phyloP scores from a whole-genome alignment of 2,329 filamentous ascomycete genomes.

The Alternaria metachromatica region DNA sequence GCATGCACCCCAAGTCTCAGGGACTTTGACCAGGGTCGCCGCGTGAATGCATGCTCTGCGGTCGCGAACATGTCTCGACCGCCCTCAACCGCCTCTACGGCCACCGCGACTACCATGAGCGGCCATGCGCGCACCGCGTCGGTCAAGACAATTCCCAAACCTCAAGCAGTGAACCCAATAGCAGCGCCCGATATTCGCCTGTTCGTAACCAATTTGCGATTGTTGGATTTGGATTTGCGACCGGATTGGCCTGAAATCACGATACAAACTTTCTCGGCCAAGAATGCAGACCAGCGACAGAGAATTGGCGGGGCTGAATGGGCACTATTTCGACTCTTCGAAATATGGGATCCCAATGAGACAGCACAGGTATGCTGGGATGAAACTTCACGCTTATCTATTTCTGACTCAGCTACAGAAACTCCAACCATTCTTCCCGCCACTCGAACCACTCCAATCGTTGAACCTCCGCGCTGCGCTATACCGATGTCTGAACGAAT shows the following conservation, averaged over 20 bases:
- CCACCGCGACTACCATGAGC: slow-evolving; percentile 23
- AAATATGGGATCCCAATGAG: slow-evolving; percentile 79
- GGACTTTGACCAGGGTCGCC: not conserved
- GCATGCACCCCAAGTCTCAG: not conserved
- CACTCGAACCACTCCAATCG: slow-evolving; percentile 87
- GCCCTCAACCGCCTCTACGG: slow-evolving; percentile 30
- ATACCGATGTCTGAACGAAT: slow-evolving; percentile 78
- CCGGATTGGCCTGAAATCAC: slow-evolving; percentile 83
- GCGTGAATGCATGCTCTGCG: slow-evolving; percentile 1
- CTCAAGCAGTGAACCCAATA: slow-evolving; percentile 26
- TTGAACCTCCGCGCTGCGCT: slow-evolving; percentile 86
- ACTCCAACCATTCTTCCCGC: slow-evolving; percentile 88
- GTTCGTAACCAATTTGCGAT: slow-evolving; percentile 82
- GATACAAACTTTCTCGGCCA: slow-evolving; percentile 70
- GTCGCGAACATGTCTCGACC: slow-evolving; percentile 36
- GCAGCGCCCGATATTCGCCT: slow-evolving; percentile 52
- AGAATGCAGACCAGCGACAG: slow-evolving; percentile 79
- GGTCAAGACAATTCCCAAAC: slow-evolving; percentile 41
- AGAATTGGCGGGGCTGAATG: slow-evolving; percentile 86
- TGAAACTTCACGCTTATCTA: not conserved
- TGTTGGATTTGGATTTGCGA: slow-evolving; percentile 78
- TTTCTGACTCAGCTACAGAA: slow-evolving; percentile 62
- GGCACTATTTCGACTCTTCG: slow-evolving; percentile 86
- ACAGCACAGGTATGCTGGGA: slow-evolving; percentile 67
- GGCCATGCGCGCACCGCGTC: slow-evolving; percentile 38